Evolutionary conservation across 805 yeast genomes (phyloP).

Genomic region (Candida chauliodis): DNA sequence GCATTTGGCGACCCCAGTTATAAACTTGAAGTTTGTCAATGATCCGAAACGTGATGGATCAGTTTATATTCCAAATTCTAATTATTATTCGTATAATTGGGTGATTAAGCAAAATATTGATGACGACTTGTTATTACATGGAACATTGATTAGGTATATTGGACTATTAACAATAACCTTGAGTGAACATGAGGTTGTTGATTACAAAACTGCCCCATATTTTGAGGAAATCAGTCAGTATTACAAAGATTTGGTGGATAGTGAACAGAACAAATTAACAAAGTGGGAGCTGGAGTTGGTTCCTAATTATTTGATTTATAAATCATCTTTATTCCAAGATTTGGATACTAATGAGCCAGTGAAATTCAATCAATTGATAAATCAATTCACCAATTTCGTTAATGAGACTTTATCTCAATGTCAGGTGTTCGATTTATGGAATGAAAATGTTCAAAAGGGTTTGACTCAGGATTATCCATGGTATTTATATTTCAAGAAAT

Average conservation of each 20-base stretch:
- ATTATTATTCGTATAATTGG: constrained; percentile 32
- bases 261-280: constrained; percentile 11
- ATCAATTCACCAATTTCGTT: constrained; percentile 13
- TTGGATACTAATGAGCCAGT: constrained; percentile 11
- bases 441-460: constrained; percentile 44
- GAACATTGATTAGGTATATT: constrained; percentile 31
- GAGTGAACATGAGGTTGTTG: constrained; percentile 39
- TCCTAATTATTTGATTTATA: constrained; percentile 15
- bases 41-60: constrained; percentile 25
- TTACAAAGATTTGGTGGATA: constrained; percentile 15
- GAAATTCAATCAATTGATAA: constrained; percentile 12
- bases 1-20: constrained; percentile 25
- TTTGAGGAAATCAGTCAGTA: constrained; percentile 15
- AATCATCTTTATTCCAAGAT: constrained; percentile 20
- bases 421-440: constrained; percentile 44
- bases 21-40: constrained; percentile 31
- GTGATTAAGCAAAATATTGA: constrained; percentile 23
- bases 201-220: constrained; percentile 21
- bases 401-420: constrained; percentile 23
- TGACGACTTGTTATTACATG: constrained; percentile 26
- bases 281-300: constrained; percentile 21
- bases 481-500: constrained; percentile 60
- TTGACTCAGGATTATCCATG: constrained; percentile 72
- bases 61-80: constrained; percentile 32
- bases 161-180: constrained; percentile 35